Evolutionary conservation across 148 eudicot genomes (phyloP).

Genomic region (Nyssa sinensis): DNA sequence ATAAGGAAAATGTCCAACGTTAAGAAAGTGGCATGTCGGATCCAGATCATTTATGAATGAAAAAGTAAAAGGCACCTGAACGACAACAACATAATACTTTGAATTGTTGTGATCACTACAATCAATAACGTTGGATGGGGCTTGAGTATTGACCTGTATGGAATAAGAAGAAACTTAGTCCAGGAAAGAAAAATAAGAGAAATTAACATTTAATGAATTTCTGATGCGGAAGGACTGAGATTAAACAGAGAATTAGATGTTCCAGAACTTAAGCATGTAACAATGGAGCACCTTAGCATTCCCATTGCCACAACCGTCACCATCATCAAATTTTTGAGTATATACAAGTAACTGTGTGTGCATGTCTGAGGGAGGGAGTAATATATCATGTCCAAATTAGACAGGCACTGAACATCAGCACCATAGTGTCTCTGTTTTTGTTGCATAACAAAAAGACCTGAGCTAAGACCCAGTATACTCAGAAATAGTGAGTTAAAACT

Average conservation of each 20-base stretch:
- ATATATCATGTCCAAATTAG: not conserved
- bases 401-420: not conserved
- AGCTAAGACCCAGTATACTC: not conserved
- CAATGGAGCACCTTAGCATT: not conserved
- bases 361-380: not conserved
- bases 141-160: conserved; percentile 89
- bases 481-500: not conserved
- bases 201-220: not conserved
- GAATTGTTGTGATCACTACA: conserved; percentile 81
- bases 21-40: not conserved
- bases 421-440: not conserved
- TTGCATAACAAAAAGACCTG: not conserved
- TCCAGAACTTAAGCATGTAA: not conserved
- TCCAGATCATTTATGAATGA: conserved; percentile 2
- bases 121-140: conserved; percentile 69
- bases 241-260: not conserved
- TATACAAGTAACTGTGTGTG: not conserved
- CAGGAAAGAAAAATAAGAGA: not conserved
- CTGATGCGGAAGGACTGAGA: not conserved
- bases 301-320: not conserved
- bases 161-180: conserved; percentile 2
- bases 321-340: not conserved
- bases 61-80: conserved; percentile 59
- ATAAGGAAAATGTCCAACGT: conserved; percentile 4
- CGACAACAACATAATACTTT: conserved; percentile 88